A percentile compares a stretch with the other conserved stretches of the same genome.
Evolutionary conservation across 2,329 filamentous ascomycete species (phyloP).

Genomic region (Cladosporium colombiae): DNA sequence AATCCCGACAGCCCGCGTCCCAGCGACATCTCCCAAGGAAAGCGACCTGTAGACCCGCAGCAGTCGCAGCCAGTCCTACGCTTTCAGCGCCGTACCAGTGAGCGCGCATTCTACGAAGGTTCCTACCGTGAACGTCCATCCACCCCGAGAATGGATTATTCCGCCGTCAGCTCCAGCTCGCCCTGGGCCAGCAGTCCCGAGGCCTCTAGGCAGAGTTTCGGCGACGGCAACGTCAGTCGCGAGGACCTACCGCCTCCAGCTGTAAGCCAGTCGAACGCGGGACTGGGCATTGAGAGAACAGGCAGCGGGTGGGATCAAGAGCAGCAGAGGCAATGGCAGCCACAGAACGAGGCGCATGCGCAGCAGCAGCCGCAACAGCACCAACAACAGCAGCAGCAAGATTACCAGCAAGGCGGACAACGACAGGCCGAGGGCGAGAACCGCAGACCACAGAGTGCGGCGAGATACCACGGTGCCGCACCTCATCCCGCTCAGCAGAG

Average conservation of each 20-base stretch:
- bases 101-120: constrained; percentile 37
- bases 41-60: constrained; percentile 13
- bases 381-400: constrained; percentile 39
- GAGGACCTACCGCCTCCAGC: constrained; percentile 34
- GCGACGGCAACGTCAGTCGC: constrained; percentile 32
- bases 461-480: constrained; percentile 36
- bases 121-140: constrained; percentile 33
- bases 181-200: constrained; percentile 66
- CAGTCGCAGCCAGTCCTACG: constrained; percentile 30
- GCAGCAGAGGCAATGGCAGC: constrained; percentile 36
- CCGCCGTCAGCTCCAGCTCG: constrained; percentile 55
- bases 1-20: constrained; percentile 3
- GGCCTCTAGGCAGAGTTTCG: constrained; percentile 51
- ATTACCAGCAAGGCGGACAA: constrained; percentile 16
- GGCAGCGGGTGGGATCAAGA: constrained; percentile 21
- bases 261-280: constrained; percentile 21
- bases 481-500: constrained; percentile 36
- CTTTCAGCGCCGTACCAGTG: constrained; percentile 39
- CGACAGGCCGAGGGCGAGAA: constrained; percentile 28
- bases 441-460: constrained; percentile 31
- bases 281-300: constrained; percentile 16
- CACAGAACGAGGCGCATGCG: constrained; percentile 39
- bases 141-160: constrained; percentile 63
- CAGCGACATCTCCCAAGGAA: constrained; percentile 31
- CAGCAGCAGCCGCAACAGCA: constrained; percentile 42